Evolutionary conservation across 306 rosid genomes (phyloP).

Genomic region (Oemleria cerasiformis): DNA sequence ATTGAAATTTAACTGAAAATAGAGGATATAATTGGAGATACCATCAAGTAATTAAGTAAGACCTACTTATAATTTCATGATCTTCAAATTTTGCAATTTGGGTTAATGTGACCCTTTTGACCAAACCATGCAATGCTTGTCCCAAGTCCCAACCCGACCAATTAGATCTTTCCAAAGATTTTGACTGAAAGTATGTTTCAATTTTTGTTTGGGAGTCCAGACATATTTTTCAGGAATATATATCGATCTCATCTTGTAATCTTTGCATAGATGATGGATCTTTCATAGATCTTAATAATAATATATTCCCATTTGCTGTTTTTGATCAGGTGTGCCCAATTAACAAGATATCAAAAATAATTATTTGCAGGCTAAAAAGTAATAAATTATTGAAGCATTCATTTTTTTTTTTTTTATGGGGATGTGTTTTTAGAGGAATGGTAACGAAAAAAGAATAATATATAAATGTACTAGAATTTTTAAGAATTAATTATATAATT

Average conservation of each 20-base stretch:
- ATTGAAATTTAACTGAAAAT: too few relatives aligned
- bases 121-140: background rate
- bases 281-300: conserved; percentile 8
- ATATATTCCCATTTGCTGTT: conserved; percentile 12
- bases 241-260: conserved; percentile 37
- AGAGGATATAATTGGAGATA: too few relatives aligned
- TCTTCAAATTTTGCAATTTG: background rate
- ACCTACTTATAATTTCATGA: too few relatives aligned
- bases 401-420: too few relatives aligned
- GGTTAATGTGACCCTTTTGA: conserved; percentile 12
- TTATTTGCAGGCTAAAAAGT: conserved; percentile 32
- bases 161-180: conserved; percentile 41
- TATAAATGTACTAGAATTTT: too few relatives aligned
- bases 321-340: conserved; percentile 16
- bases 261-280: background rate
- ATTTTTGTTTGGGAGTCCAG: conserved; percentile 29
- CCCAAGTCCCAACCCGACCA: conserved; percentile 36
- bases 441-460: conserved; percentile 20
- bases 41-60: too few relatives aligned
- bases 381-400: conserved; percentile 38
- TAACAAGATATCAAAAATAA: background rate
- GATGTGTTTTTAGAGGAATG: conserved; percentile 36
- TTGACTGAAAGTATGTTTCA: conserved; percentile 21
- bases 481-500: too few relatives aligned
- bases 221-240: conserved; percentile 33